Conservation (phyloP, 2,329 filamentous ascomycete genomes). For the Nemania diffusa region DNA sequence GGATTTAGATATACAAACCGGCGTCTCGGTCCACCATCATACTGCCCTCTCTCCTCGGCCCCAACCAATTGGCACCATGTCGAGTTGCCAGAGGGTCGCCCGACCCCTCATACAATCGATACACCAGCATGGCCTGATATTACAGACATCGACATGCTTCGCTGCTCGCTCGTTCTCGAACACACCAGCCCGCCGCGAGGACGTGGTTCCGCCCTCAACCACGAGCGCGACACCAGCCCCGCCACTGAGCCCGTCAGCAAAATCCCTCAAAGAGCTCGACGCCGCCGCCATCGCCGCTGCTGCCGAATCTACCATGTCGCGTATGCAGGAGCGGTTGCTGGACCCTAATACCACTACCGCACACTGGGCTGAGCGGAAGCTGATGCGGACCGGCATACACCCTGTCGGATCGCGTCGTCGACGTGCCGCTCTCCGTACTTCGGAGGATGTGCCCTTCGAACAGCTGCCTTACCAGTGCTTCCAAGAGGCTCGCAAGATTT, state of each 20-base stretch:
- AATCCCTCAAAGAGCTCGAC: slow-evolving; percentile 30
- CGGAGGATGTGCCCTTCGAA: slow-evolving; percentile 82
- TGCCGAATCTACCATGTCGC: slow-evolving; percentile 24
- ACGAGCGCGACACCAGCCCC: slow-evolving; percentile 32
- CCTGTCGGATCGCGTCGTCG: slow-evolving; percentile 88
- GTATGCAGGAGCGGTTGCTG: slow-evolving; percentile 57
- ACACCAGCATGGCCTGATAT: slow-evolving; percentile 51
- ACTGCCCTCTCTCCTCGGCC: slow-evolving; percentile 6
- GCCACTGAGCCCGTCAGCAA: slow-evolving; percentile 38
- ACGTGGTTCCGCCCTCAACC: slow-evolving; percentile 37
- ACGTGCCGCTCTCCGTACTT: slow-evolving; percentile 75
- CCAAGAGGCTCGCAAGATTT: slow-evolving; percentile 89
- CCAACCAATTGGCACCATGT: slow-evolving; percentile 57
- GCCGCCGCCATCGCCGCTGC: slow-evolving; percentile 35
- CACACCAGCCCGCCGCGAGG: slow-evolving; percentile 52
- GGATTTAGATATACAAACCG: neutral
- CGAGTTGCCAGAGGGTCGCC: slow-evolving; percentile 67
- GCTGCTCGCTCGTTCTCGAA: slow-evolving; percentile 50
- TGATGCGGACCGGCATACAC: slow-evolving; percentile 74
- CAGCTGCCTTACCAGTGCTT: slow-evolving; percentile 97
- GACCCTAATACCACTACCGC: slow-evolving; percentile 77
- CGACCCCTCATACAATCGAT: slow-evolving; percentile 67
- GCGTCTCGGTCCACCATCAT: neutral
- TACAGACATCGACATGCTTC: slow-evolving; percentile 47
- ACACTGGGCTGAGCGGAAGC: slow-evolving; percentile 70